Percentiles rank a stretch among this genome's conserved stretches.
These are phyloP conservation scores for Ceratocystiopsis minuta DNA, from an alignment of 2,329 filamentous ascomycete genomes.

Conservation along the genomic window DNA sequence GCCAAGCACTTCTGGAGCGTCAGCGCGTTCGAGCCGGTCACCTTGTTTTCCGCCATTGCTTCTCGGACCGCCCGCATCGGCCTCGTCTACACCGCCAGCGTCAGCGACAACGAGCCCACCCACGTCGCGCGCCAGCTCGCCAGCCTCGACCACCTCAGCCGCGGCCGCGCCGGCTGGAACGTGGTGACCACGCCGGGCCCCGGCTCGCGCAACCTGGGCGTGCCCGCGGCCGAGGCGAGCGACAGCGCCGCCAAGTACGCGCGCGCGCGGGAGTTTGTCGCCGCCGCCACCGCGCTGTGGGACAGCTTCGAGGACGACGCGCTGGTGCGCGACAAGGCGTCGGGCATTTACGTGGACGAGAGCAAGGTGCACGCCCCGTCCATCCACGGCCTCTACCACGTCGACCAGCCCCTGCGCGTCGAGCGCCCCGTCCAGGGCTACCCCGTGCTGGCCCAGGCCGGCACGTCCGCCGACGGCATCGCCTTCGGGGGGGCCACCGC, in stretches of 20 bases:
- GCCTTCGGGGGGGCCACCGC: background rate
- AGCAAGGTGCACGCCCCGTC: slow-evolving; percentile 2
- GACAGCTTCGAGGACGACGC: slow-evolving; percentile 4
- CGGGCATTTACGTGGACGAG: slow-evolving; percentile 1
- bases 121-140: slow-evolving; percentile 3
- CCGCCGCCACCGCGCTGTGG: background rate
- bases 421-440: slow-evolving; percentile 4
- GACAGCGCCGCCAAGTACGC: slow-evolving; percentile 2
- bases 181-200: slow-evolving; percentile 2
- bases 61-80: slow-evolving; percentile 1
- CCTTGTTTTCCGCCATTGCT: slow-evolving; percentile 3
- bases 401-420: slow-evolving; percentile 3
- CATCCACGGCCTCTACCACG: slow-evolving; percentile 3
- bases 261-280: background rate
- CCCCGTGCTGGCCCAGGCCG: slow-evolving; percentile 5
- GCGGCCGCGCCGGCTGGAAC: slow-evolving; percentile 3
- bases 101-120: slow-evolving; percentile 3
- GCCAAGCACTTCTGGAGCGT: slow-evolving; percentile 4
- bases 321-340: slow-evolving; percentile 2
- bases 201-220: background rate
- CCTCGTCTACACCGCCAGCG: slow-evolving; percentile 4
- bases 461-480: background rate
- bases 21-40: slow-evolving; percentile 4
- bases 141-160: slow-evolving; percentile 3
- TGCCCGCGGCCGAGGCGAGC: background rate